Conservation (phyloP, 1,284 basidiomycete genomes). For the Heterobasidion parviporum region DNA sequence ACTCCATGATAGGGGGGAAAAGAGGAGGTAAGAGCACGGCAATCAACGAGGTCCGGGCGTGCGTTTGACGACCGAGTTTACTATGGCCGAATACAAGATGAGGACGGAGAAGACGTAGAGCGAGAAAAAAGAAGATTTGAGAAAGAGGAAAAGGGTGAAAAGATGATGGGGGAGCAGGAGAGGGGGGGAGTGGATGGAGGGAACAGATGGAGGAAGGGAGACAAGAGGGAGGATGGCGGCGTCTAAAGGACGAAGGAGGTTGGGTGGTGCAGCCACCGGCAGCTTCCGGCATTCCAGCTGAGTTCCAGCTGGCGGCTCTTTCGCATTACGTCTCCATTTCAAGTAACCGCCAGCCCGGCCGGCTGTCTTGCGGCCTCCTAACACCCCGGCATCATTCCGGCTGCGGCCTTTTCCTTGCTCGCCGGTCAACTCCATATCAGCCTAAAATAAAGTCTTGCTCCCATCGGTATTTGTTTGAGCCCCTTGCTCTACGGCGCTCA, state of each 20-base stretch:
- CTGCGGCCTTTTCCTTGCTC: not conserved
- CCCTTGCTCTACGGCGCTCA: not conserved
- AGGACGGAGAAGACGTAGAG: not conserved
- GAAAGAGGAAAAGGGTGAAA: constrained; percentile 1
- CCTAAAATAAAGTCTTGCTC: not conserved
- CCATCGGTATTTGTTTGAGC: not conserved
- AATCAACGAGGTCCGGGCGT: not conserved
- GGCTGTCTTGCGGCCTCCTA: not conserved
- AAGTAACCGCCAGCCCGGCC: constrained; percentile 1
- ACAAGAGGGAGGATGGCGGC: not conserved
- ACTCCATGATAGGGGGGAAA: not conserved
- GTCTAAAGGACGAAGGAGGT: not conserved
- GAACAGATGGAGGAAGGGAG: constrained; percentile 7
- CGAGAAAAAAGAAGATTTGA: not conserved
- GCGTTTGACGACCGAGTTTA: not conserved
- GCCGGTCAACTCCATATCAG: not conserved
- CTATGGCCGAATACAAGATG: not conserved
- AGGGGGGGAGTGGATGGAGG: not conserved
- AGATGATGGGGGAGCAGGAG: not conserved
- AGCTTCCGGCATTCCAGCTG: not conserved
- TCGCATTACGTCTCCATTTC: not conserved
- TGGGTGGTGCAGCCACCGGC: not conserved
- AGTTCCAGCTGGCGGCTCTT: not conserved
- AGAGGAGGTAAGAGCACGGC: not conserved
- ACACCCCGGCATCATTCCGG: not conserved